phyloP scores from a whole-genome alignment of 768 basidiomycete species.

The Russula sp. region DNA sequence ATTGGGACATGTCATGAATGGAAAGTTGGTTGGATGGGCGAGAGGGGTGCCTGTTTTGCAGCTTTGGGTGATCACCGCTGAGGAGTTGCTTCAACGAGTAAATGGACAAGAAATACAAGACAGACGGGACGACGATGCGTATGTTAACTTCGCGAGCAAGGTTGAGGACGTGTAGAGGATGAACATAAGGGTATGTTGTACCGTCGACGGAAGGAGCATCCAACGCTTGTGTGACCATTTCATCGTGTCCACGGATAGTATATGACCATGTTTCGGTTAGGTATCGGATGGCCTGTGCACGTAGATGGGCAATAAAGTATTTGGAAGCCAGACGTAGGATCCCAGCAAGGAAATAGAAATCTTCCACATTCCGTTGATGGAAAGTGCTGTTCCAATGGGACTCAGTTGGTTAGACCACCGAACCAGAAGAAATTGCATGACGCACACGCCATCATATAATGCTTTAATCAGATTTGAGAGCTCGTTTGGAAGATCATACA shows the following conservation, averaged over 20 bases:
- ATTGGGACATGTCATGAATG: slow-evolving; percentile 40
- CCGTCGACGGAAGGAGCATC: slow-evolving; percentile 37
- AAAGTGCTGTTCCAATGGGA: slow-evolving; percentile 33
- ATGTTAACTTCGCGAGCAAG: slow-evolving; percentile 48
- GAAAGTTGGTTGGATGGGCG: slow-evolving; percentile 42
- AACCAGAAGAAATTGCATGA: slow-evolving; percentile 23
- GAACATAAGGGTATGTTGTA: slow-evolving; percentile 51
- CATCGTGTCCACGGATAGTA: slow-evolving; percentile 50
- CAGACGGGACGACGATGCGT: slow-evolving; percentile 43
- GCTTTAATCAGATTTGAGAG: slow-evolving; percentile 47
- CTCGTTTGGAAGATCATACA: slow-evolving; percentile 48
- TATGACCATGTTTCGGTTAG: slow-evolving; percentile 47
- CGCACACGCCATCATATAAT: slow-evolving; percentile 53
- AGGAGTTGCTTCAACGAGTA: slow-evolving; percentile 48
- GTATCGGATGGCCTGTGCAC: slow-evolving; percentile 45
- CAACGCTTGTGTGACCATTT: slow-evolving; percentile 47
- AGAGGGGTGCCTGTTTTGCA: slow-evolving; percentile 42
- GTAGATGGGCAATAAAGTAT: slow-evolving; percentile 49
- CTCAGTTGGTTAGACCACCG: not conserved
- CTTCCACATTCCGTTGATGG: slow-evolving; percentile 37
- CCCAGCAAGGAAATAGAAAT: slow-evolving; percentile 52
- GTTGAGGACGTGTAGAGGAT: slow-evolving; percentile 53
- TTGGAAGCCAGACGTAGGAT: slow-evolving; percentile 55
- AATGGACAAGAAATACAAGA: slow-evolving; percentile 52
- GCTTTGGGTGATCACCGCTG: slow-evolving; percentile 47